phyloP scores from a whole-genome alignment of 805 yeast genomes.

The Starmerella ratchasimensis region DNA sequence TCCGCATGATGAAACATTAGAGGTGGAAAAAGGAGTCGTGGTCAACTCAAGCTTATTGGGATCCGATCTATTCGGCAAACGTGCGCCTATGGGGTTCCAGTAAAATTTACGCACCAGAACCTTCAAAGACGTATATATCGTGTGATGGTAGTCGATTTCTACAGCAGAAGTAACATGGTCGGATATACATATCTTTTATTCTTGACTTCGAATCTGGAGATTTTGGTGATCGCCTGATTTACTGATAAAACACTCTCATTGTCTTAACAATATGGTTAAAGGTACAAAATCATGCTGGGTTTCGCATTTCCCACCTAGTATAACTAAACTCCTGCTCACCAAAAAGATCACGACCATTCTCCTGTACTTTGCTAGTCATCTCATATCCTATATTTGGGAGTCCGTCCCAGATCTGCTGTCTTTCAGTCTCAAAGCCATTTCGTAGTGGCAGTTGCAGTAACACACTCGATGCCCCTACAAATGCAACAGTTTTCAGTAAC shows the following conservation, averaged over 20 bases:
- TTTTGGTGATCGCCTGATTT: too few species aligned
- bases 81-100: too few species aligned
- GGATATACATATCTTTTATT: too few species aligned
- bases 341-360: conserved; percentile 48
- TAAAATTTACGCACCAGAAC: too few species aligned
- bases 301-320: background rate
- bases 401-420: conserved; percentile 46
- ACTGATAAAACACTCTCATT: too few species aligned
- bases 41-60: too few species aligned
- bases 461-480: conserved; percentile 34
- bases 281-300: background rate
- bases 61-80: too few species aligned
- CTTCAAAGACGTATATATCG: too few species aligned
- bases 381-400: conserved; percentile 28
- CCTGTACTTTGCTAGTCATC: conserved; percentile 31
- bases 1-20: conserved; percentile 28
- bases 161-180: too few species aligned
- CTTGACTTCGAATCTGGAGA: too few species aligned
- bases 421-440: conserved; percentile 46
- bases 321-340: conserved; percentile 15
- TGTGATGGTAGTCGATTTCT: too few species aligned
- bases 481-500: conserved; percentile 46
- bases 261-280: too few species aligned
- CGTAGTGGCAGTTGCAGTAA: conserved; percentile 69
- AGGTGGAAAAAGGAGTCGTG: conserved; percentile 40